Percentiles rank a stretch among this genome's conserved stretches.
Evolutionary conservation across 83 land plant genomes (phyloP).

Genomic region (Thuja plicata): DNA sequence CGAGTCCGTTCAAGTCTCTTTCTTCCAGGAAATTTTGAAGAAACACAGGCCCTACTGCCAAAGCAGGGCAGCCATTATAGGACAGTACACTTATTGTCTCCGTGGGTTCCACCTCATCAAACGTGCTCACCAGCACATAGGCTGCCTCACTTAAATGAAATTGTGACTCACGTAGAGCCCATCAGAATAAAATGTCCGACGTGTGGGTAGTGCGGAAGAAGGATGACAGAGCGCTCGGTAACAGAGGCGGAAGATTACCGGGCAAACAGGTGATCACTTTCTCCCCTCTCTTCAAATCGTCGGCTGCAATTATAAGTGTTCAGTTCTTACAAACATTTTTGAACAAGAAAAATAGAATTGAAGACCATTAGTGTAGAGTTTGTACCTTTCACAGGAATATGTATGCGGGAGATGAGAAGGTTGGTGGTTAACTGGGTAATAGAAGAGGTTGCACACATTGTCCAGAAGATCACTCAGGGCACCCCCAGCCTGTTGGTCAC

Average conservation of each 20-base stretch:
- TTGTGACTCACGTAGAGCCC: neutral
- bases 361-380: no score
- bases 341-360: neutral
- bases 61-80: constrained; percentile 10
- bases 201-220: neutral
- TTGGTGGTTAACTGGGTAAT: neutral
- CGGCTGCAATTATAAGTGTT: neutral
- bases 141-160: neutral
- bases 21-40: neutral
- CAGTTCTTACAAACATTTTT: neutral
- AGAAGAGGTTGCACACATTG: neutral
- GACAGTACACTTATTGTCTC: neutral
- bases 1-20: neutral
- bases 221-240: neutral
- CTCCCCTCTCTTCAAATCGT: neutral
- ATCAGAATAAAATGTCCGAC: neutral
- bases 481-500: neutral
- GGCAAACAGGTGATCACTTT: neutral
- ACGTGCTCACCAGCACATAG: neutral
- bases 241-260: neutral
- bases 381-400: neutral
- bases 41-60: constrained; percentile 30
- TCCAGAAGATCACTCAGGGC: neutral
- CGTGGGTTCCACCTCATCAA: neutral
- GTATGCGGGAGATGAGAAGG: neutral